Percentiles rank a stretch among this genome's conserved stretches.
These are phyloP conservation scores for Cocos nucifera DNA, from an alignment of 176 grass and related monocot genomes.

Conservation along the genomic window DNA sequence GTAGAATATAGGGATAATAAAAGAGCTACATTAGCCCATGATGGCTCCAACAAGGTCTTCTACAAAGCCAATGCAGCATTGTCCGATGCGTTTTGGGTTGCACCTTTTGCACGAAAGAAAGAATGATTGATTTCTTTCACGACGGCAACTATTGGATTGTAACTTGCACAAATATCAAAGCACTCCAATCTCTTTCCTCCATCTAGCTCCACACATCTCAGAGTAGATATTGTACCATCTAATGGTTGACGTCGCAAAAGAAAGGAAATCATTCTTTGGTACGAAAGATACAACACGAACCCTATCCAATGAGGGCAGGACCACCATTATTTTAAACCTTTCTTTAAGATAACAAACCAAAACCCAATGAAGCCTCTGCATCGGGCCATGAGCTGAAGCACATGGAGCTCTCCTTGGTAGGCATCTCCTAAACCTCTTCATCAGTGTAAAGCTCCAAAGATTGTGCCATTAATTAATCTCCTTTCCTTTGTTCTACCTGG, in stretches of 20 bases:
- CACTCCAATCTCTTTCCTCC: too few relatives aligned
- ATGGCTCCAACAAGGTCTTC: slow-evolving; percentile 7
- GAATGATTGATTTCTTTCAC: too few relatives aligned
- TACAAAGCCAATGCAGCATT: not conserved
- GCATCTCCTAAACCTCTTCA: not conserved
- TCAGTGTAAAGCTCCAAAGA: not conserved
- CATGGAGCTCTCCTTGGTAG: not conserved
- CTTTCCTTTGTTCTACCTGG: not conserved
- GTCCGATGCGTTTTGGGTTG: not conserved
- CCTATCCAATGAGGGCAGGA: not conserved
- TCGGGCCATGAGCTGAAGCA: not conserved
- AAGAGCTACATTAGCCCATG: not conserved
- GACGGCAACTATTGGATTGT: too few relatives aligned
- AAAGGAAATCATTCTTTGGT: too few relatives aligned
- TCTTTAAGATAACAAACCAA: not conserved
- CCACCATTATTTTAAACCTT: not conserved
- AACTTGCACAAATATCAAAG: too few relatives aligned
- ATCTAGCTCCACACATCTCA: too few relatives aligned
- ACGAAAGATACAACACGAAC: too few relatives aligned
- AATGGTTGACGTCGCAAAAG: too few relatives aligned
- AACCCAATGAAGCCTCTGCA: not conserved
- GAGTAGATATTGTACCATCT: too few relatives aligned
- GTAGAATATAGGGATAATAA: not conserved
- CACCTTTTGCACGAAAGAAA: too few relatives aligned
- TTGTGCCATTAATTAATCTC: not conserved